Evolutionary conservation across 2,329 filamentous ascomycete genomes (phyloP).

Genomic region (Aspergillus ruber): DNA sequence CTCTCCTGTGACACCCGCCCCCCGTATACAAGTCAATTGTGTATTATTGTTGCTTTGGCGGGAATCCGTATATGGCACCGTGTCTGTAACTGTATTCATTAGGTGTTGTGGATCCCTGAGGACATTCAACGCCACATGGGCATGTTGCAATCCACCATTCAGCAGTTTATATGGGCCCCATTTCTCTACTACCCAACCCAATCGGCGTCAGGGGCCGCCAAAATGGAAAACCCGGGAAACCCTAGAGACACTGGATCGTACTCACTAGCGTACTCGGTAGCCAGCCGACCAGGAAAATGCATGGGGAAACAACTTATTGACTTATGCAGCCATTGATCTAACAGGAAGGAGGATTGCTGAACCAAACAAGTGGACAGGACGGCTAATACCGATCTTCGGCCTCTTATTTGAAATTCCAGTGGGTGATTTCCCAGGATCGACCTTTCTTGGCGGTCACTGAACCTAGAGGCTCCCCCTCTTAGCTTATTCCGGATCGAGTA

Average conservation of each 20-base stretch:
- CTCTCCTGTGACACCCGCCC: no score
- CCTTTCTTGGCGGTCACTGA: conserved; percentile 11
- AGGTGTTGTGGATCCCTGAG: not conserved
- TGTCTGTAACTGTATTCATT: not conserved
- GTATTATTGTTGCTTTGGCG: not conserved
- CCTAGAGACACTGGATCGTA: not conserved
- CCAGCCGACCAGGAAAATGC: not conserved
- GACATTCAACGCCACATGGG: not conserved
- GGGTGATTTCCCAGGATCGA: conserved; percentile 10
- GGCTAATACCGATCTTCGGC: conserved; percentile 5
- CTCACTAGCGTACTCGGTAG: not conserved
- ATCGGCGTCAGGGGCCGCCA: not conserved
- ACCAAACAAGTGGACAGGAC: not conserved
- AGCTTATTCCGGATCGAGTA: not conserved
- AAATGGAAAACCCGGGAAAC: not conserved
- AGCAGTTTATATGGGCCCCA: not conserved
- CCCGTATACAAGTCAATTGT: no score
- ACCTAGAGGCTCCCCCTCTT: not conserved
- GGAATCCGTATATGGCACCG: not conserved
- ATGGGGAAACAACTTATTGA: not conserved
- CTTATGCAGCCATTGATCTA: not conserved
- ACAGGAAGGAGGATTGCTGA: not conserved
- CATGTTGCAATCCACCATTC: not conserved
- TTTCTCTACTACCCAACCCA: not conserved
- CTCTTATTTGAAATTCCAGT: conserved; percentile 8